phyloP scores from a whole-genome alignment of 306 rosid species.

The Canavalia ensiformis region DNA sequence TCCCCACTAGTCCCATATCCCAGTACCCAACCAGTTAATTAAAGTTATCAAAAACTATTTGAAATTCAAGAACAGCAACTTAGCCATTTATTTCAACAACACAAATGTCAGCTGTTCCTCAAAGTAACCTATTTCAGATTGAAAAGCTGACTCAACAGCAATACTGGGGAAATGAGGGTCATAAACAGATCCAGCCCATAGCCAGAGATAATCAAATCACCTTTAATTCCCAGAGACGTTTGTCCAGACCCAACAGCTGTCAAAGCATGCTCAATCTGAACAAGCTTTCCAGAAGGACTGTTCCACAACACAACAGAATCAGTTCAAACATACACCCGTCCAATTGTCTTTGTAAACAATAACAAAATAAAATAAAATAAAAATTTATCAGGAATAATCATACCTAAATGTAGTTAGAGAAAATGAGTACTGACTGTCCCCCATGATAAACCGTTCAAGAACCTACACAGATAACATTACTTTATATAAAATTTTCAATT shows the following conservation, averaged over 20 bases:
- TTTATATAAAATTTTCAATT: background rate
- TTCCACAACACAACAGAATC: constrained; percentile 46
- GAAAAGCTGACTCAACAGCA: constrained; percentile 9
- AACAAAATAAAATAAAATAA: background rate
- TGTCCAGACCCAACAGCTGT: constrained; percentile 98
- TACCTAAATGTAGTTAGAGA: constrained; percentile 70
- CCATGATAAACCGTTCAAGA: constrained; percentile 51
- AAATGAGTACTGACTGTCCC: constrained; percentile 69
- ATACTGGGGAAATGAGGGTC: background rate
- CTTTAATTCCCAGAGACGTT: constrained; percentile 96
- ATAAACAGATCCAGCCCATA: constrained; percentile 28
- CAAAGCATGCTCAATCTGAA: constrained; percentile 97
- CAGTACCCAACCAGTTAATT: background rate
- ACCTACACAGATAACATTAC: constrained; percentile 37
- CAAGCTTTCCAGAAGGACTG: constrained; percentile 98
- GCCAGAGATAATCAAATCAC: constrained; percentile 48
- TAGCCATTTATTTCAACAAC: background rate
- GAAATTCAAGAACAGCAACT: background rate
- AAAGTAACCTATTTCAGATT: constrained; percentile 11
- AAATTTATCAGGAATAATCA: background rate
- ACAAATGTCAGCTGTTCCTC: background rate
- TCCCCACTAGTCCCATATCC: background rate
- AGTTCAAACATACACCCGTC: background rate
- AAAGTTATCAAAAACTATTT: background rate
- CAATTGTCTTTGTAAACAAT: background rate